Evolutionary conservation across 2,329 filamentous ascomycete species (phyloP).

Genomic region (Atkinsonella texensis): DNA sequence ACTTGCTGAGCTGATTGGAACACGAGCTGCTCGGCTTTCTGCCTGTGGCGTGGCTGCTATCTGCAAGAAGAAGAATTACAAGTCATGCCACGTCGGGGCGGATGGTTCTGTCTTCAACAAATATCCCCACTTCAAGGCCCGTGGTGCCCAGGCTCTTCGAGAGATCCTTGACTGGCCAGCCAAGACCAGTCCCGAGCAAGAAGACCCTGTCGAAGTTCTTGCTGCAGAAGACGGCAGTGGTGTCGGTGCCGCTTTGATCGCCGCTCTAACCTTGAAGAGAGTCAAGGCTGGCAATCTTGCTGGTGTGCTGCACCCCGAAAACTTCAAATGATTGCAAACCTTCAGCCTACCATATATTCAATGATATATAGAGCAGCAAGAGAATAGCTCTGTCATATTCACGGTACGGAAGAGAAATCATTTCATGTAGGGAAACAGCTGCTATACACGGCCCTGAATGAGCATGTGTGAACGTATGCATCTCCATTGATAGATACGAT

Average conservation of each 20-base stretch:
- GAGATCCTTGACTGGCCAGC: slow-evolving; percentile 92
- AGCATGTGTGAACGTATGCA: neutral
- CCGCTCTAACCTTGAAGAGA: slow-evolving; percentile 55
- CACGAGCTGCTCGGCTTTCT: slow-evolving; percentile 82
- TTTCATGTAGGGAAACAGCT: neutral
- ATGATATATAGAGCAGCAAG: neutral
- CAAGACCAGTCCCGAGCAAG: slow-evolving; percentile 54
- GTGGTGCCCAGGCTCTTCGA: slow-evolving; percentile 76
- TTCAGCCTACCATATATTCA: neutral
- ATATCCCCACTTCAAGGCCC: slow-evolving; percentile 94
- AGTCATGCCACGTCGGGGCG: slow-evolving; percentile 84
- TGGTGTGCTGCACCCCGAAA: slow-evolving; percentile 53
- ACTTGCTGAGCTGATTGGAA: slow-evolving; percentile 87
- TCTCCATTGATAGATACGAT: neutral
- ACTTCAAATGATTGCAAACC: slow-evolving; percentile 29
- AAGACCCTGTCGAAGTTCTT: slow-evolving; percentile 78
- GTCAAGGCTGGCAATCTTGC: slow-evolving; percentile 51
- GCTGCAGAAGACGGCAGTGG: slow-evolving; percentile 92
- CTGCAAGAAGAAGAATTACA: slow-evolving; percentile 87
- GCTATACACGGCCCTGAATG: neutral
- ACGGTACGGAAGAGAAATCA: neutral
- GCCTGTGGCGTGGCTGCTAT: slow-evolving; percentile 94
- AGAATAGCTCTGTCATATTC: neutral
- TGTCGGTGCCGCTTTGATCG: slow-evolving; percentile 94
- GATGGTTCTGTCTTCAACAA: slow-evolving; percentile 99